A percentile compares a stretch with the other conserved stretches of the same genome.
Evolutionary conservation across 192 early-diverging fungal genomes (phyloP).

Genomic region (Rhizophlyctis rosea): DNA sequence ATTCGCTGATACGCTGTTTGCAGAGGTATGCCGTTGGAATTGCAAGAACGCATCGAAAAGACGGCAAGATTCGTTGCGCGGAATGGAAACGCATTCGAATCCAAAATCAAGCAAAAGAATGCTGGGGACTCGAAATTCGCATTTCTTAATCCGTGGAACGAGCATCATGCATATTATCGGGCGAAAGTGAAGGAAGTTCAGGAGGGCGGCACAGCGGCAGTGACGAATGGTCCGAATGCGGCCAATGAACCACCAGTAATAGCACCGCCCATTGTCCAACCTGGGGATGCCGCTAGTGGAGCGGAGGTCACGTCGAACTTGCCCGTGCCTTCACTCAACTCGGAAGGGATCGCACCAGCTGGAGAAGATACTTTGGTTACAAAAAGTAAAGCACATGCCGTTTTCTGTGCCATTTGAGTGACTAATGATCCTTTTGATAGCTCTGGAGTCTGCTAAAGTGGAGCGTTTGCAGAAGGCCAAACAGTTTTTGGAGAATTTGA

Average conservation of each 20-base stretch:
- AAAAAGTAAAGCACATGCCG: neutral
- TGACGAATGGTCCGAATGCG: too few species aligned
- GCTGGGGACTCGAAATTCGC: constrained; percentile 42
- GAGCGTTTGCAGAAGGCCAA: neutral
- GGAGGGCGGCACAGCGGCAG: too few species aligned
- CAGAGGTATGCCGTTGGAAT: neutral
- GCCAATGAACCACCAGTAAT: too few species aligned
- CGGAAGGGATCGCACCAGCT: neutral
- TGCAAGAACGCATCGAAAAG: constrained; percentile 31
- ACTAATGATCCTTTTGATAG: neutral
- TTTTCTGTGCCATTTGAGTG: neutral
- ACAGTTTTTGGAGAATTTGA: neutral
- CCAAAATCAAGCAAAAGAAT: constrained; percentile 39
- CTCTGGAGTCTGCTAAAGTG: neutral
- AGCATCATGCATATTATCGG: constrained; percentile 40
- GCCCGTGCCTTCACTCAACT: neutral
- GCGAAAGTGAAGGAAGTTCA: neutral
- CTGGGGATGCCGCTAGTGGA: neutral
- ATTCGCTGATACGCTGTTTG: too few species aligned
- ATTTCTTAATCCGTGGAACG: constrained; percentile 52
- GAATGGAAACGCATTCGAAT: constrained; percentile 37
- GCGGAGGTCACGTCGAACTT: neutral
- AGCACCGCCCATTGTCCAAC: neutral
- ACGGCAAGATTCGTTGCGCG: constrained; percentile 41
- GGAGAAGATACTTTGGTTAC: neutral